Evolutionary conservation across 148 eudicot species (phyloP).

Genomic region (Agrostemma githago): DNA sequence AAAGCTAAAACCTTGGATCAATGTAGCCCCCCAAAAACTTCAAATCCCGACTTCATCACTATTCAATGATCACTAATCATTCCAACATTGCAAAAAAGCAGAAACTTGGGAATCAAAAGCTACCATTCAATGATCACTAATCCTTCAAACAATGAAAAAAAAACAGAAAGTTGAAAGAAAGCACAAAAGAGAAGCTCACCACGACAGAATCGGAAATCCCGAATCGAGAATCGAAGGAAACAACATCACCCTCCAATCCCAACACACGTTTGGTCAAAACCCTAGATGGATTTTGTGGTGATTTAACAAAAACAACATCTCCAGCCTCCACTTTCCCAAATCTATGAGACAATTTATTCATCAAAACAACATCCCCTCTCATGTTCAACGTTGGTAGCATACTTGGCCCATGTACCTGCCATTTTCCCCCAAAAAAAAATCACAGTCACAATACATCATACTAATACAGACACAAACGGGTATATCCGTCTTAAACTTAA

Average conservation of each 20-base stretch:
- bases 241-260: conserved; percentile 69
- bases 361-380: conserved; percentile 54
- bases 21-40: neutral
- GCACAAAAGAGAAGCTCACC: conserved; percentile 33
- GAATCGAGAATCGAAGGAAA: conserved; percentile 35
- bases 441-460: neutral
- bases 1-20: too few species aligned
- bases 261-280: conserved; percentile 53
- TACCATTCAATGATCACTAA: neutral
- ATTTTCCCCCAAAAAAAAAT: neutral
- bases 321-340: conserved; percentile 48
- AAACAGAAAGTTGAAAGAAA: neutral
- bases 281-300: conserved; percentile 60
- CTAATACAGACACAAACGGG: too few species aligned
- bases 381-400: conserved; percentile 79
- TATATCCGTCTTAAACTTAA: too few species aligned
- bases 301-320: conserved; percentile 55
- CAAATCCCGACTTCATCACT: neutral
- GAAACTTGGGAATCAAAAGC: neutral
- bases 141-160: neutral
- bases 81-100: neutral
- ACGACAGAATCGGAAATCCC: conserved; percentile 39
- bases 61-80: neutral
- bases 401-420: conserved; percentile 72
- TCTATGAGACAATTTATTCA: conserved; percentile 53